These are phyloP conservation scores for Phytophthora europaea DNA, from an alignment of 352 stramenopile genomes.

Conservation along the genomic window DNA sequence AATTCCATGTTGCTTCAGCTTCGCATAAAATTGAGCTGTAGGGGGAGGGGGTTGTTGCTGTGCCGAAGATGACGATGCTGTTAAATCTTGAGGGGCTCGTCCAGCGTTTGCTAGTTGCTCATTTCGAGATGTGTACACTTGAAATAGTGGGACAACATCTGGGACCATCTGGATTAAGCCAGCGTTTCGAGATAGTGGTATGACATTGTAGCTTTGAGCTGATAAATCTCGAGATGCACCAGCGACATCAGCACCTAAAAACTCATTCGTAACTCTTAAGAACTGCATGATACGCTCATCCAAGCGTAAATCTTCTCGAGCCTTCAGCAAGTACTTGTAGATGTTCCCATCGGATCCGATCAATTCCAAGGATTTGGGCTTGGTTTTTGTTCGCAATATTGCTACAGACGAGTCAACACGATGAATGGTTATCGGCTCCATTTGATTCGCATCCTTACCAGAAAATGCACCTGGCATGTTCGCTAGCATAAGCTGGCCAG, in stretches of 20 bases:
- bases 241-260: slow-evolving; percentile 63
- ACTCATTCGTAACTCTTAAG: slow-evolving; percentile 75
- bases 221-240: slow-evolving; percentile 54
- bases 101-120: slow-evolving; percentile 31
- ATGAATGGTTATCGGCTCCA: slow-evolving; percentile 50
- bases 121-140: slow-evolving; percentile 74
- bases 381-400: slow-evolving; percentile 86
- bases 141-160: slow-evolving; percentile 83
- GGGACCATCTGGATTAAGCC: slow-evolving; percentile 91
- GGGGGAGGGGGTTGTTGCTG: slow-evolving; percentile 42
- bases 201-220: slow-evolving; percentile 80
- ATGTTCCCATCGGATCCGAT: slow-evolving; percentile 75
- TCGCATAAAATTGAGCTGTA: slow-evolving; percentile 86
- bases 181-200: slow-evolving; percentile 81
- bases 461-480: slow-evolving; percentile 69
- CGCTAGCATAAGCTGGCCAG: slow-evolving; percentile 46
- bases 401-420: slow-evolving; percentile 49
- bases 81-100: slow-evolving; percentile 29
- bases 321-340: slow-evolving; percentile 90
- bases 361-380: slow-evolving; percentile 87
- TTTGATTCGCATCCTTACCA: slow-evolving; percentile 21
- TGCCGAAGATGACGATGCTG: slow-evolving; percentile 11
- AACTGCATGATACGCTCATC: slow-evolving; percentile 94
- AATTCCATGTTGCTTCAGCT: slow-evolving; percentile 84
- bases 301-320: slow-evolving; percentile 88